Evolutionary conservation across 2,329 filamentous ascomycete genomes (phyloP).

Genomic region (Geosmithia morbida): DNA sequence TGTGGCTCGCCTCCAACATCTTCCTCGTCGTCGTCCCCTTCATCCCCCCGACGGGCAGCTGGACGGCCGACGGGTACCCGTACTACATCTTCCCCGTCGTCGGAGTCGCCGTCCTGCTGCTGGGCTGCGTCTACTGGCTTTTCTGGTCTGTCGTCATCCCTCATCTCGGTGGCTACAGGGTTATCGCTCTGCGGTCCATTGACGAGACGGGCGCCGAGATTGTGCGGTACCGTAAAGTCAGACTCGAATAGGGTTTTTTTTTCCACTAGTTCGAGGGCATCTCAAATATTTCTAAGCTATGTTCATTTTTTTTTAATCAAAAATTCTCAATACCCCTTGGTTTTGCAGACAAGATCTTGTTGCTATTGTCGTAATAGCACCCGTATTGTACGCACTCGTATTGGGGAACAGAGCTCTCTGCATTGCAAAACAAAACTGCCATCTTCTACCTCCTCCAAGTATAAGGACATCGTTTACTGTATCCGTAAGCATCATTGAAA

Average conservation of each 20-base stretch:
- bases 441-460: no score
- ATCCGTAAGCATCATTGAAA: no score
- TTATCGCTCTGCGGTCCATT: slow-evolving; percentile 27
- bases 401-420: no score
- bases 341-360: no score
- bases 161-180: slow-evolving; percentile 30
- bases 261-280: no score
- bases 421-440: no score
- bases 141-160: slow-evolving; percentile 37
- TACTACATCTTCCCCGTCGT: slow-evolving; percentile 43
- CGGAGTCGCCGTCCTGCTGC: slow-evolving; percentile 32
- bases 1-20: slow-evolving; percentile 35
- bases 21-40: slow-evolving; percentile 40
- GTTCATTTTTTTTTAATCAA: no score
- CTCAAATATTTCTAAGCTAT: no score
- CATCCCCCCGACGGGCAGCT: slow-evolving; percentile 33
- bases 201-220: slow-evolving; percentile 24
- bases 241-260: slow-evolving; percentile 3
- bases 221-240: slow-evolving; percentile 23
- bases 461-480: no score
- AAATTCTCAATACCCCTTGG: no score
- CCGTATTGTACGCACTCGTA: no score
- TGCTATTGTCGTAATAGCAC: no score
- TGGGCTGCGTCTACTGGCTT: slow-evolving; percentile 37
- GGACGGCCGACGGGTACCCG: slow-evolving; percentile 33